Percentiles rank a stretch among this genome's conserved stretches.
Conservation (phyloP, 2,329 filamentous ascomycete species). For the Myriosclerotinia duriaeana region DNA sequence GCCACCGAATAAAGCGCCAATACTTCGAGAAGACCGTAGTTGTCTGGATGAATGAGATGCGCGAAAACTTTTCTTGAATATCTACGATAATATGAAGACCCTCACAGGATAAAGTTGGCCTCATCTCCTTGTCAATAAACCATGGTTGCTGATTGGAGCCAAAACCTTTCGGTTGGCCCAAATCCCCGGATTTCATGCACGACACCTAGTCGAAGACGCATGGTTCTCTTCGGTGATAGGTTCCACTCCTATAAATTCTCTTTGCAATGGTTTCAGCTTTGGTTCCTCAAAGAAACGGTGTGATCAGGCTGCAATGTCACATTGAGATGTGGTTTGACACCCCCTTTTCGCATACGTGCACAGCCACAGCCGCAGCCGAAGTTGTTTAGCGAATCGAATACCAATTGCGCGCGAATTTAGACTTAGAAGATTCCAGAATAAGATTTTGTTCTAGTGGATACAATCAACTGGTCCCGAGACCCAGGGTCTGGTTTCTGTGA, state of each 20-base stretch:
- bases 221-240: neutral
- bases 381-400: neutral
- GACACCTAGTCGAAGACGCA: neutral
- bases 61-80: neutral
- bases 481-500: neutral
- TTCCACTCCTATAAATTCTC: neutral
- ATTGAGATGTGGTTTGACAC: neutral
- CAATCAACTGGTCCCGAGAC: neutral
- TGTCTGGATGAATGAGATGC: neutral
- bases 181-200: neutral
- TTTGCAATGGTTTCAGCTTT: neutral
- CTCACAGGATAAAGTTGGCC: neutral
- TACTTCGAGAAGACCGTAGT: neutral
- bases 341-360: neutral
- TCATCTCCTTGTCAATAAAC: neutral
- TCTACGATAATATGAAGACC: neutral
- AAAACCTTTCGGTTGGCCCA: neutral
- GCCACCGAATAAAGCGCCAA: neutral
- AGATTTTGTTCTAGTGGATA: neutral
- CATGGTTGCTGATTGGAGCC: neutral
- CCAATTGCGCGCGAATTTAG: neutral
- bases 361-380: conserved; percentile 10
- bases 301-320: neutral
- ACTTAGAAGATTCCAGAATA: neutral
- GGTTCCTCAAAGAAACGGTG: no score